Evolutionary conservation across 345 rosid species (phyloP).

Genomic region (Mallotus nudiflorus): DNA sequence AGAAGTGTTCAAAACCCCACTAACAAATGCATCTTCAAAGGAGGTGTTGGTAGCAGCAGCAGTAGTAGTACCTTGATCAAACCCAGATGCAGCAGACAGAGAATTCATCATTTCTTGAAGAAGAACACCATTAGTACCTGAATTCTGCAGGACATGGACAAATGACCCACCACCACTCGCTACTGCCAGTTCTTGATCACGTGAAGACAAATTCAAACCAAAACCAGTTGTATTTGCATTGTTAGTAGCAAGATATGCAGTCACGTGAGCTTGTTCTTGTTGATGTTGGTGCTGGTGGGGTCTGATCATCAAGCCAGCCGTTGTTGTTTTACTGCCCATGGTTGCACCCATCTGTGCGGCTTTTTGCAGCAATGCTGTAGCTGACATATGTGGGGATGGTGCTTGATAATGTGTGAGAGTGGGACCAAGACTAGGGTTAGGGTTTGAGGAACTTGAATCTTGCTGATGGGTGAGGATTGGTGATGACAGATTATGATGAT

Average conservation of each 20-base stretch:
- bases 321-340: slow-evolving; percentile 34
- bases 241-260: slow-evolving; percentile 17
- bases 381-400: slow-evolving; percentile 66
- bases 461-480: slow-evolving; percentile 26
- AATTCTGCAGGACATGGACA: slow-evolving; percentile 8
- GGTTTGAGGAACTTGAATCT: slow-evolving; percentile 45
- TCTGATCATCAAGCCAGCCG: slow-evolving; percentile 21
- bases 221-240: slow-evolving; percentile 29
- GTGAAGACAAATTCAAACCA: slow-evolving; percentile 52
- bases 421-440: slow-evolving; percentile 53
- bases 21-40: slow-evolving; percentile 43
- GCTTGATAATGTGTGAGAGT: slow-evolving; percentile 31
- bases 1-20: slow-evolving; percentile 42
- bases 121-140: slow-evolving; percentile 20
- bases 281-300: slow-evolving; percentile 41
- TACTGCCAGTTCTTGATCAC: slow-evolving; percentile 23
- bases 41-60: not conserved
- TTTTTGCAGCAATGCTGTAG: slow-evolving; percentile 86
- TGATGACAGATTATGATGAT: slow-evolving; percentile 28
- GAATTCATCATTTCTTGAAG: slow-evolving; percentile 56
- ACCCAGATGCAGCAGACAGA: slow-evolving; percentile 41
- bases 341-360: slow-evolving; percentile 83
- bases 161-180: slow-evolving; percentile 20
- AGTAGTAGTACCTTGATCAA: slow-evolving; percentile 32
- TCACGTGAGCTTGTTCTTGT: slow-evolving; percentile 39